Evolutionary conservation across 129 eudicot species (phyloP).

Genomic region (Daucus carota): DNA sequence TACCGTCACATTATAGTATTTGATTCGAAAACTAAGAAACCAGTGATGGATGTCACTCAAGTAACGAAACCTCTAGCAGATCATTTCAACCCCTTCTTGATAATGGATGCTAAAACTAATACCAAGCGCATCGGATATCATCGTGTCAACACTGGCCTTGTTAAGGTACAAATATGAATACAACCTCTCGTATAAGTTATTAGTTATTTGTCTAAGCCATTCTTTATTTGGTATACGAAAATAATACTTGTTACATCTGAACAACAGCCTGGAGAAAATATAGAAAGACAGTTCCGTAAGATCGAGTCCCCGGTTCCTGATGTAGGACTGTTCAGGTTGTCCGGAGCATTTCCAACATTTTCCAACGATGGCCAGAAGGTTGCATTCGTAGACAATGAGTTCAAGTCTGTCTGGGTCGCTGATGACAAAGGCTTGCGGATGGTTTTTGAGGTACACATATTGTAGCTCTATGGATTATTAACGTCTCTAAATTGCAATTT

Average conservation of each 20-base stretch:
- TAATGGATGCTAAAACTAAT: background rate
- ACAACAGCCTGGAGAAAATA: background rate
- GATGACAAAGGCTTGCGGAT: background rate
- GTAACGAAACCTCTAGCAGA: background rate
- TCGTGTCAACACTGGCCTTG: background rate
- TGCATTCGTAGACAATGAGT: slow-evolving; percentile 5
- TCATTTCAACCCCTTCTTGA: background rate
- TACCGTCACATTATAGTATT: background rate
- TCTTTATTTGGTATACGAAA: no score
- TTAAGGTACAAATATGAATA: no score
- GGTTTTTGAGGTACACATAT: background rate
- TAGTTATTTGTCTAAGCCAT: no score
- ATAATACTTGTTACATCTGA: no score
- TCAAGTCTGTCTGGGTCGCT: background rate
- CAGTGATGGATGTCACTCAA: background rate
- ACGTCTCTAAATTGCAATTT: no score
- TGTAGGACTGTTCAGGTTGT: slow-evolving; percentile 9
- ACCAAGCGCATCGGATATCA: background rate
- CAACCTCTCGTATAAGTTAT: no score
- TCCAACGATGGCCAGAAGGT: background rate
- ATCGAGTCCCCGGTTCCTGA: background rate
- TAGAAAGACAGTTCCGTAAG: slow-evolving; percentile 9
- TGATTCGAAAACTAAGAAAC: background rate
- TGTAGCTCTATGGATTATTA: no score
- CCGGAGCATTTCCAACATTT: background rate